Evolutionary conservation across 305 asterid species (phyloP).

Genomic region (Fraxinus velutina): DNA sequence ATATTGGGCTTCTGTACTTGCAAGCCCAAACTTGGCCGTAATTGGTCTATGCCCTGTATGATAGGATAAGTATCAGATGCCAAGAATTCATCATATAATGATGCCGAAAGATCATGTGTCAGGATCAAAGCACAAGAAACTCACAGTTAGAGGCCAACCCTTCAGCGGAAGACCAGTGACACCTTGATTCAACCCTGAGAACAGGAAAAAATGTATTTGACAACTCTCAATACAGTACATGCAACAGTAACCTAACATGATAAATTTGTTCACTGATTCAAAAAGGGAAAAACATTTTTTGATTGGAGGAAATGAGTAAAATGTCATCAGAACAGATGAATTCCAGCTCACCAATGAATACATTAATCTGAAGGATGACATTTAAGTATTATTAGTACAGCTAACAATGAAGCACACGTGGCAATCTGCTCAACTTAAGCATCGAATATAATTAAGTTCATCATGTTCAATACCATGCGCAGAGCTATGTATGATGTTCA

Average conservation of each 20-base stretch:
- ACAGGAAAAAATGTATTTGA: conserved; percentile 10
- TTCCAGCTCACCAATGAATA: not conserved
- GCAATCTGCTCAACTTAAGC: not conserved
- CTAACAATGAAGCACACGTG: not conserved
- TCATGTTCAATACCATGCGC: not conserved
- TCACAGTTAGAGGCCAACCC: conserved; percentile 99
- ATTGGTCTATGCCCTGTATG: conserved; percentile 79
- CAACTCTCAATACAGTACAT: conserved; percentile 2
- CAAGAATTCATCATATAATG: conserved; percentile 19
- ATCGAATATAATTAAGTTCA: not conserved
- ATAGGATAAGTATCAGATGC: conserved; percentile 22
- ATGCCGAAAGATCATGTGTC: not conserved
- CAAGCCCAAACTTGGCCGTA: conserved; percentile 82
- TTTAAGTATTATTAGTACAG: not conserved
- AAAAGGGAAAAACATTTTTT: not conserved
- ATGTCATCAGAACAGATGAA: not conserved
- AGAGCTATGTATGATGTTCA: not conserved
- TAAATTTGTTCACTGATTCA: not conserved
- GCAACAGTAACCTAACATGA: not conserved
- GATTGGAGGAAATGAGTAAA: not conserved
- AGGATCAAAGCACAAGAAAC: conserved; percentile 33
- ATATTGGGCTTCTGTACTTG: conserved; percentile 85
- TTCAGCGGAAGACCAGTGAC: conserved; percentile 82
- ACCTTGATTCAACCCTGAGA: conserved; percentile 85
- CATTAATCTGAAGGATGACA: not conserved